phyloP scores from a whole-genome alignment of 2,329 filamentous ascomycete species.

The Thermothelomyces thermophilus region DNA sequence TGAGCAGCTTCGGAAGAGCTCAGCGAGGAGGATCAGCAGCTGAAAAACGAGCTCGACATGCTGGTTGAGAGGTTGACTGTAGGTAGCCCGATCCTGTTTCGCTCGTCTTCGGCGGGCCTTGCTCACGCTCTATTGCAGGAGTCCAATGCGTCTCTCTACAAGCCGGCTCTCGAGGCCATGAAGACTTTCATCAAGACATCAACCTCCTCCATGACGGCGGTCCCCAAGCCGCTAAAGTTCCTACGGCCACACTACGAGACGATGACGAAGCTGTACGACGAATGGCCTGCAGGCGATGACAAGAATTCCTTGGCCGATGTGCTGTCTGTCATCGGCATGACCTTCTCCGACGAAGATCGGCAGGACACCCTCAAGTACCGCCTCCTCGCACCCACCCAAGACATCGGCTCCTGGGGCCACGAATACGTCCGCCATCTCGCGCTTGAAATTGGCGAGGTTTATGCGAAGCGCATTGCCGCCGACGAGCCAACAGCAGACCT shows the following conservation, averaged over 20 bases:
- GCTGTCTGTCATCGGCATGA: conserved; percentile 96
- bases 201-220: conserved; percentile 98
- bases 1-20: conserved; percentile 66
- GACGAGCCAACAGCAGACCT: conserved; percentile 82
- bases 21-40: conserved; percentile 94
- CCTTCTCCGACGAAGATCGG: conserved; percentile 91
- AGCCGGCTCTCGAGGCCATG: conserved; percentile 88
- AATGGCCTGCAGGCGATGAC: conserved; percentile 77
- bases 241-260: conserved; percentile 92
- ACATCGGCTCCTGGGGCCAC: conserved; percentile 96
- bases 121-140: conserved; percentile 51
- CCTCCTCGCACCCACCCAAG: conserved; percentile 78
- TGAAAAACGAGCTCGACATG: conserved; percentile 98
- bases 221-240: conserved; percentile 97
- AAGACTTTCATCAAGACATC: conserved; percentile 99
- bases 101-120: neutral
- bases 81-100: conserved; percentile 20
- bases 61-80: conserved; percentile 91
- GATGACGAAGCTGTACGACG: conserved; percentile 78
- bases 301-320: conserved; percentile 92
- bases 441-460: conserved; percentile 91
- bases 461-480: conserved; percentile 75
- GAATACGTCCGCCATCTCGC: conserved; percentile 96
- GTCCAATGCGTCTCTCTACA: conserved; percentile 79
- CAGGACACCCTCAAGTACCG: conserved; percentile 96